Percentiles rank a stretch among this genome's conserved stretches.
Evolutionary conservation across 2,329 filamentous ascomycete species (phyloP).

Genomic region (Sarocladium brachiariae): DNA sequence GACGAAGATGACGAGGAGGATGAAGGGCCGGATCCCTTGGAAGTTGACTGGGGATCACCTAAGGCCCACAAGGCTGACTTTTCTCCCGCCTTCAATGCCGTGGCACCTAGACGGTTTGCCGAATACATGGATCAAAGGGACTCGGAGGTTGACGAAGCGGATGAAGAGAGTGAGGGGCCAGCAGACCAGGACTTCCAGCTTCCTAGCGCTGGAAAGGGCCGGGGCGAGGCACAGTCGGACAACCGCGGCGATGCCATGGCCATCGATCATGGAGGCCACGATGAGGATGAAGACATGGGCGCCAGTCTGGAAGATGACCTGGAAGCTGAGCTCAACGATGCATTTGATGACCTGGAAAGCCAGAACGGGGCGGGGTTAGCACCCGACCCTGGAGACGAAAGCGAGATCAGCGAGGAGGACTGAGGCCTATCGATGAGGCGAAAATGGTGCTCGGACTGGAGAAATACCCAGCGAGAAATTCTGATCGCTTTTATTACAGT

Average conservation of each 20-base stretch:
- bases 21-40: slow-evolving; percentile 49
- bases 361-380: slow-evolving; percentile 33
- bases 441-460: no score
- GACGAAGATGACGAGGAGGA: slow-evolving; percentile 49
- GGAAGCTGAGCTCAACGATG: slow-evolving; percentile 51
- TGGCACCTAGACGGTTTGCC: slow-evolving; percentile 38
- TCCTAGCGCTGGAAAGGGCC: slow-evolving; percentile 43
- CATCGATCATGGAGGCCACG: slow-evolving; percentile 13
- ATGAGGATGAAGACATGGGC: slow-evolving; percentile 23
- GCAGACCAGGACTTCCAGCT: slow-evolving; percentile 45
- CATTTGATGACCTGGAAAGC: slow-evolving; percentile 18
- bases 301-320: slow-evolving; percentile 28
- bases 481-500: no score
- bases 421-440: no score
- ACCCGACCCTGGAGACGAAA: slow-evolving; percentile 47
- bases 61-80: slow-evolving; percentile 32
- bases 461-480: no score
- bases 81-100: slow-evolving; percentile 41
- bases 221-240: slow-evolving; percentile 19
- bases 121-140: slow-evolving; percentile 44
- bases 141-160: slow-evolving; percentile 38
- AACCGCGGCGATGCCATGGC: slow-evolving; percentile 26
- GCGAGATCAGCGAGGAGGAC: slow-evolving; percentile 61
- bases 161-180: slow-evolving; percentile 39
- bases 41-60: slow-evolving; percentile 48